These are phyloP conservation scores for Erodium maritimum DNA, from an alignment of 345 rosid species.

Conservation along the genomic window DNA sequence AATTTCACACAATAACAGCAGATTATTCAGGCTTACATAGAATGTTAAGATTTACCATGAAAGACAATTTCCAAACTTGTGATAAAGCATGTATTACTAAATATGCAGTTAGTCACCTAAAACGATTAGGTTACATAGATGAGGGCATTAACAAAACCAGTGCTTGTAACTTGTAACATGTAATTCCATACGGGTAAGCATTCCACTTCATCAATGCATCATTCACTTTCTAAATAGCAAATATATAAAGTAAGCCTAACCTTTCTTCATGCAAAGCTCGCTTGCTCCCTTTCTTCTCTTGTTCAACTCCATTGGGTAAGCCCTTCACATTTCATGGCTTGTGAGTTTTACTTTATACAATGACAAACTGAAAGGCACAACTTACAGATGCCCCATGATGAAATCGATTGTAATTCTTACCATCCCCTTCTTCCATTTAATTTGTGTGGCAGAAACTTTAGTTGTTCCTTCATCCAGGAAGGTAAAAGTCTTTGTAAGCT, in stretches of 20 bases:
- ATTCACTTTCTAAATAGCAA: not conserved
- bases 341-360: conserved; percentile 7
- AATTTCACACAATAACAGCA: too few relatives aligned
- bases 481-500: conserved; percentile 68
- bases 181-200: too few relatives aligned
- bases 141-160: too few relatives aligned
- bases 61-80: too few relatives aligned
- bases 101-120: too few relatives aligned
- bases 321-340: conserved; percentile 35
- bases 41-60: too few relatives aligned
- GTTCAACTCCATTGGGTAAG: conserved; percentile 67
- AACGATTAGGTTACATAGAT: too few relatives aligned
- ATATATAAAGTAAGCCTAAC: conserved; percentile 23
- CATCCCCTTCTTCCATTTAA: conserved; percentile 90
- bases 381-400: not conserved
- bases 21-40: too few relatives aligned
- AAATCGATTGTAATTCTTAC: conserved; percentile 20
- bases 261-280: conserved; percentile 61
- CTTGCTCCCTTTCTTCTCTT: conserved; percentile 82
- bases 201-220: not conserved
- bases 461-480: conserved; percentile 83
- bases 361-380: conserved; percentile 1
- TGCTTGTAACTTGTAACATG: too few relatives aligned
- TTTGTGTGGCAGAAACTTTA: conserved; percentile 58
- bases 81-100: too few relatives aligned